Base-by-base conservation (phyloP, 1,284 basidiomycete species). In the Irpex lacteus region DNA sequence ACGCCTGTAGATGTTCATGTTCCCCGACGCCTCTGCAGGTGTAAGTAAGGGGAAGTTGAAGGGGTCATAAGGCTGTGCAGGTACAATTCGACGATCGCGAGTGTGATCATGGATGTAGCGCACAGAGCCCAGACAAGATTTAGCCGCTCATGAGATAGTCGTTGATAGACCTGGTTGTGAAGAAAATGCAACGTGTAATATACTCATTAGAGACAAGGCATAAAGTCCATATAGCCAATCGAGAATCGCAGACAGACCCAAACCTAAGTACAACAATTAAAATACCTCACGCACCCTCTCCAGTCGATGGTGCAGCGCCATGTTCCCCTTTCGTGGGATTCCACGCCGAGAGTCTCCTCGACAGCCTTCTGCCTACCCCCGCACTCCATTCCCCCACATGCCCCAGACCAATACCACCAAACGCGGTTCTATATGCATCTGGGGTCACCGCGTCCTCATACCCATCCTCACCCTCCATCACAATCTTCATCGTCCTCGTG, bases 401-500 rank as follows among this genome's bases (percentile, higher is more conserved):
- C 56, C 19, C 37, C 9, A 56, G 54, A 15, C 55, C 55, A 34
- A 34, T 34, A 34, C 32, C 32, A 34, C 32, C 32, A 32, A 58
- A 57, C 61, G 54, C 38, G n/a, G 56, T 26, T 40, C 61, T 58
- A 32, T 58, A 44, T 8, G 53, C 44, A 2, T 19, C 37, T 0
- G 68, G 70, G 26, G 61, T 71, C 26, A 26, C 60, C 60, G 68
- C 69, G 8, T 66, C 54, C 52, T 71, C 68, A 52, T 83, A 83
- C 9, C 80, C 82, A 0, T 75, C 73, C 67, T 85, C 81, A 15
- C 80, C 82, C 63, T 82, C 78, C 80, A 83, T 83, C 37, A 85
- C 69, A 61, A 85, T 82, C 70, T 80, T 81, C 75, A 79, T 81
- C 40, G 78, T 78, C 18, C 62, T 62, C 1, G 79, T 77, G 67